Evolutionary conservation across 257 asterid species (phyloP).

Genomic region (Salvia splendens): DNA sequence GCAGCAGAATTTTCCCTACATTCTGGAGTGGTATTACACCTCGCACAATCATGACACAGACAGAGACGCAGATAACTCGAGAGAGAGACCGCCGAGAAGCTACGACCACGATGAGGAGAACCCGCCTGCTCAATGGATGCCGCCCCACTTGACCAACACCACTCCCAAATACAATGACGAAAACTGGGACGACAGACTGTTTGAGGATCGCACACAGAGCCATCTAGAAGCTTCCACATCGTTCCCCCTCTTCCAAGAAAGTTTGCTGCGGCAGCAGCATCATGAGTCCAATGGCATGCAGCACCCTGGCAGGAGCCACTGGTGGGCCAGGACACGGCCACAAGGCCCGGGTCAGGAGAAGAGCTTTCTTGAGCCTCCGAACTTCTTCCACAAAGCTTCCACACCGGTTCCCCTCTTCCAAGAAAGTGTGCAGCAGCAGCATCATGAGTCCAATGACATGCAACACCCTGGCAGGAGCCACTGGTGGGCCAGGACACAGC

Average conservation of each 20-base stretch:
- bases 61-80: constrained; percentile 28
- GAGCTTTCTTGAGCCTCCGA: constrained; percentile 86
- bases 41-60: constrained; percentile 54
- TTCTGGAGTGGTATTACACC: constrained; percentile 83
- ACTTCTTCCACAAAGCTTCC: constrained; percentile 38
- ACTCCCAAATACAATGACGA: constrained; percentile 35
- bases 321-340: constrained; percentile 68
- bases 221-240: constrained; percentile 74
- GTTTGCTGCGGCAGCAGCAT: constrained; percentile 22
- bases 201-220: constrained; percentile 46
- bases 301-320: constrained; percentile 44
- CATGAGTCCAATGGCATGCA: constrained; percentile 32
- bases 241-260: constrained; percentile 68
- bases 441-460: constrained; percentile 28
- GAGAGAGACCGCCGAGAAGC: constrained; percentile 35
- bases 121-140: constrained; percentile 44
- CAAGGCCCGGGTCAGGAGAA: constrained; percentile 47
- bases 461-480: constrained; percentile 42
- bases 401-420: constrained; percentile 71
- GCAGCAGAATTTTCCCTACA: constrained; percentile 66
- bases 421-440: constrained; percentile 41
- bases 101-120: constrained; percentile 37
- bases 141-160: constrained; percentile 36
- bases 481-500: constrained; percentile 73
- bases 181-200: constrained; percentile 54